These are phyloP conservation scores for Saccharomyces hybrid DNA, from an alignment of 1,139 yeast species.

Conservation along the genomic window DNA sequence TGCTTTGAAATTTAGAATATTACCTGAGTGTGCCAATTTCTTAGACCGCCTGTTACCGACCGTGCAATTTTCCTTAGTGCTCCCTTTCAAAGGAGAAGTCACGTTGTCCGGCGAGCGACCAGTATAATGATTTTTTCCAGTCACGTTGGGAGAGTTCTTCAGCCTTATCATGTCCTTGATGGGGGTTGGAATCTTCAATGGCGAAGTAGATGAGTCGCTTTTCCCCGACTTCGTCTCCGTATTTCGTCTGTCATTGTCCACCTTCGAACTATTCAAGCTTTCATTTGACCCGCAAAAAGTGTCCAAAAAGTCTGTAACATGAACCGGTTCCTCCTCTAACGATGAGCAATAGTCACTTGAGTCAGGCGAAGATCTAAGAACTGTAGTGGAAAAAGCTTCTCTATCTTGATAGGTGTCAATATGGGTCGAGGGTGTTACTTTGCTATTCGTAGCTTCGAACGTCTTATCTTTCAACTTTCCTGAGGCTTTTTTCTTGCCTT, in stretches of 20 bases:
- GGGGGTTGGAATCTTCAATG: slow-evolving; percentile 18
- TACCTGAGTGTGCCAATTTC: background rate
- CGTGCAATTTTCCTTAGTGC: slow-evolving; percentile 4
- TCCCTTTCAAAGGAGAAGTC: background rate
- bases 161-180: slow-evolving; percentile 19
- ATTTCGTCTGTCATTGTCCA: background rate
- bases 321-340: slow-evolving; percentile 3
- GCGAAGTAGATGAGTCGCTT: slow-evolving; percentile 8
- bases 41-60: slow-evolving; percentile 4
- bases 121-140: background rate
- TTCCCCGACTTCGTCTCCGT: background rate
- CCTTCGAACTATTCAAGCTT: background rate
- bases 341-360: background rate
- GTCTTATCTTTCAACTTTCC: background rate
- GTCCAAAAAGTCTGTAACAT: slow-evolving; percentile 2
- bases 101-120: background rate
- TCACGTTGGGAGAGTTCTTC: slow-evolving; percentile 13
- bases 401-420: background rate
- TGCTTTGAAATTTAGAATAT: slow-evolving; percentile 4
- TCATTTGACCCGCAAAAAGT: background rate
- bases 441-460: background rate
- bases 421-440: background rate
- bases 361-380: background rate
- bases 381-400: background rate
- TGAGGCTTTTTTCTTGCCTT: background rate